Conservation (phyloP, 305 asterid species). For the Plantago lanceolata region DNA sequence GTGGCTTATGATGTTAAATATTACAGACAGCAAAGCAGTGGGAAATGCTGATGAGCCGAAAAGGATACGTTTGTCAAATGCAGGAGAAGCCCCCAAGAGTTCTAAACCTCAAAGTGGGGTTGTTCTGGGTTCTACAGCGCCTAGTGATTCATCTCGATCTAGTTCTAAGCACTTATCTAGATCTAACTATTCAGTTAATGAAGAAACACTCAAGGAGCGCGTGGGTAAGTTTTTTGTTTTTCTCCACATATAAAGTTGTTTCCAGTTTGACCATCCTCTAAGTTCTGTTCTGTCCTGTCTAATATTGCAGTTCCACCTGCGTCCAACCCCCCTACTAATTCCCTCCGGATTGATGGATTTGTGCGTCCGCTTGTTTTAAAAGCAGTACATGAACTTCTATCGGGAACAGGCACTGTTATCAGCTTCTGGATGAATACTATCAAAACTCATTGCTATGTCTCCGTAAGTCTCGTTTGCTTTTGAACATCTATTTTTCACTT, state of each 20-base stretch:
- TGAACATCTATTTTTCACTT: too few species aligned
- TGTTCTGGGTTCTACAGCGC: slow-evolving; percentile 31
- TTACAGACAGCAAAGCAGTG: slow-evolving; percentile 46
- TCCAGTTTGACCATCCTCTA: slow-evolving; percentile 12
- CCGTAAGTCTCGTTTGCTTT: slow-evolving; percentile 37
- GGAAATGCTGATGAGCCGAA: slow-evolving; percentile 45
- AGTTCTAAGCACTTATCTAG: slow-evolving; percentile 35
- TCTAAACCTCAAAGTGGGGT: slow-evolving; percentile 42
- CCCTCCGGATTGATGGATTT: slow-evolving; percentile 82
- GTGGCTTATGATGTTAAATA: slow-evolving; percentile 7
- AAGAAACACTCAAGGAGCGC: slow-evolving; percentile 66
- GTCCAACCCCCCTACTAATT: slow-evolving; percentile 51
- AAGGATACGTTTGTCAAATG: slow-evolving; percentile 61
- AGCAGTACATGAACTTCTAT: slow-evolving; percentile 74
- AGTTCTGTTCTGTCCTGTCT: slow-evolving; percentile 10
- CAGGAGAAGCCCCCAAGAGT: slow-evolving; percentile 37
- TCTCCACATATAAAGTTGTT: neutral
- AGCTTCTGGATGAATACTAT: slow-evolving; percentile 91
- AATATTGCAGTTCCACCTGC: slow-evolving; percentile 69
- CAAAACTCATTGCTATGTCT: slow-evolving; percentile 83
- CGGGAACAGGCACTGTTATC: slow-evolving; percentile 60
- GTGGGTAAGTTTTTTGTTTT: slow-evolving; percentile 45
- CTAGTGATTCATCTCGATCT: slow-evolving; percentile 40
- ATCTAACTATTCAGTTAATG: slow-evolving; percentile 31
- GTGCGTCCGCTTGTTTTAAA: slow-evolving; percentile 79